phyloP scores from a whole-genome alignment of 2,329 filamentous ascomycete species.

The Xylaria sp. region DNA sequence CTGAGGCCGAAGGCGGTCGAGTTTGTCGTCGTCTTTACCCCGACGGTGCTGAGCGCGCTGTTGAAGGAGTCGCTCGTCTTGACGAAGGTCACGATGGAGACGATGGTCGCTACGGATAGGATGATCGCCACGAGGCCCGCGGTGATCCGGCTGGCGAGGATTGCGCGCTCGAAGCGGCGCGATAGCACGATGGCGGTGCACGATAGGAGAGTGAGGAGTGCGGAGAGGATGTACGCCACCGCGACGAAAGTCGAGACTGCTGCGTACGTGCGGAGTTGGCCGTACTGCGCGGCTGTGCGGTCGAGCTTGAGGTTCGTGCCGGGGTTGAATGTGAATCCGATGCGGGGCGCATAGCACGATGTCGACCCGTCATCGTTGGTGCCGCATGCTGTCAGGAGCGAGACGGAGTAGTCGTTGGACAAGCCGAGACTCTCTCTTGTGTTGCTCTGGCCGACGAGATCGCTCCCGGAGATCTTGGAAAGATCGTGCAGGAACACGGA shows the following conservation, averaged over 20 bases:
- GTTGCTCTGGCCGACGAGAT: conserved; percentile 40
- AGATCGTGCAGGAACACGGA: conserved; percentile 44
- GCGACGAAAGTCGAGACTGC: conserved; percentile 38
- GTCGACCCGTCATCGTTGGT: conserved; percentile 29
- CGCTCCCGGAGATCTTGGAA: conserved; percentile 39
- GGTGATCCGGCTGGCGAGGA: conserved; percentile 29
- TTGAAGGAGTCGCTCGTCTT: conserved; percentile 38
- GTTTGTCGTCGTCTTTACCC: conserved; percentile 34
- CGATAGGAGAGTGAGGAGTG: conserved; percentile 33
- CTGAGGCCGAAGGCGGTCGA: conserved; percentile 36
- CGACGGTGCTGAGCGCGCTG: conserved; percentile 32
- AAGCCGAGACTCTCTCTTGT: conserved; percentile 40
- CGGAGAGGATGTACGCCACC: conserved; percentile 39
- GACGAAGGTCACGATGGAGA: conserved; percentile 35
- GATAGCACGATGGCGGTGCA: conserved; percentile 32
- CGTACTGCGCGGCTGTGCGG: conserved; percentile 31
- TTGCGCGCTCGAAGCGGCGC: conserved; percentile 23
- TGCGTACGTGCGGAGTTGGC: conserved; percentile 38
- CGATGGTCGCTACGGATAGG: conserved; percentile 38
- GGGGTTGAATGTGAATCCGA: conserved; percentile 44
- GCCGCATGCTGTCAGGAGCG: conserved; percentile 44
- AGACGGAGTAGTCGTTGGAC: conserved; percentile 40
- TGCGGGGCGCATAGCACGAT: conserved; percentile 37
- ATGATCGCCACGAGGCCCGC: conserved; percentile 35
- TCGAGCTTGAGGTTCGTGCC: conserved; percentile 41